Base-by-base conservation (phyloP, 345 rosid species). In the Chamaenerion angustifolium region DNA sequence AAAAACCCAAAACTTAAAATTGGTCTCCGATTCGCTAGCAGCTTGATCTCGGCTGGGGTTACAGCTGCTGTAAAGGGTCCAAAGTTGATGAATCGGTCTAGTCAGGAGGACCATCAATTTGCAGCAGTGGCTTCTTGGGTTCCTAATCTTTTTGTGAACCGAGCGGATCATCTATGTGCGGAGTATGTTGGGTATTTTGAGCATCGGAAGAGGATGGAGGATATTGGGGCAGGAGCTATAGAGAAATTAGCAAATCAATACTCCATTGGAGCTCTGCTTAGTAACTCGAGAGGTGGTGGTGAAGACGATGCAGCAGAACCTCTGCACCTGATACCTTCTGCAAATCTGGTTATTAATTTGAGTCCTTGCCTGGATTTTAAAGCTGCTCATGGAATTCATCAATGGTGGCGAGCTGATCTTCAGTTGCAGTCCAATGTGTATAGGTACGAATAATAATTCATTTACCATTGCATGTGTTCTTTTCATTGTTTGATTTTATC, bases 351-450 rank as follows among this genome's bases (percentile, higher is more conserved):
- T 0, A 66, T 79, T 11, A 92, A 84, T 63, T 8, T 42, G 51
- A 65, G 56, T 4, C 71, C 83, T 3, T 50, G 67, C 0, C 56
- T 42, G 19, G 79, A 77, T 57, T 82, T 84, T 42, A 82, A 64
- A 62, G 67, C 72, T 57, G 96, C 96, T 9, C 99, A 92, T 61
- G 94, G 96, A 44, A 71, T 92, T 64, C 94, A 80, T 64, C 96
- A 87, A 48, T 92, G 96, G 99, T 92, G 94, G 96, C 57, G 67
- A 43, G 80, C 81, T 0, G 86, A 84, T 52, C 50, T 70, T 49
- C 43, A 66, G 18, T 52, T 88, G 56, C 68, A 80, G 50, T 72
- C 81, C 51, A 67, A 72, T 63, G 46, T 71, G 45, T 71, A 82
- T 74, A 60, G 48, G 52, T 88, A 82, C 64, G 60, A 58, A 43